A percentile compares a stretch with the other conserved stretches of the same genome.
Evolutionary conservation across 495 filamentous ascomycete genomes (phyloP).

Genomic region (Neurospora intermedia): DNA sequence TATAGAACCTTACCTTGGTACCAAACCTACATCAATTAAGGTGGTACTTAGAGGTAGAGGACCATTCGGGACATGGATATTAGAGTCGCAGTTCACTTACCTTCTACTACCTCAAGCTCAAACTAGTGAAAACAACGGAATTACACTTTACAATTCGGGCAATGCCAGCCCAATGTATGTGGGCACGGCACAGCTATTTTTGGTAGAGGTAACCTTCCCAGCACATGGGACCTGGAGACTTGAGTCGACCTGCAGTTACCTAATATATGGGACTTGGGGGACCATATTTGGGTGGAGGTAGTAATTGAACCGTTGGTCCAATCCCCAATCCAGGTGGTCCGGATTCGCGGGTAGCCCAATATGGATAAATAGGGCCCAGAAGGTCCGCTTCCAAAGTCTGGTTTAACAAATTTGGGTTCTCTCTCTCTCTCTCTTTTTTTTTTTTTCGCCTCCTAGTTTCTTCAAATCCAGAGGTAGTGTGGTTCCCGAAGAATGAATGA

Average conservation of each 20-base stretch:
- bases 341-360: constrained; percentile 20
- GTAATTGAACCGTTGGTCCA: constrained; percentile 3
- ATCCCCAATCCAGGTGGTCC: constrained; percentile 23
- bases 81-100: background rate
- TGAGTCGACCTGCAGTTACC: background rate
- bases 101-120: too few species aligned
- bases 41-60: background rate
- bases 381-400: constrained; percentile 13
- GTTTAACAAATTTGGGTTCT: background rate
- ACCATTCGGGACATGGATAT: background rate
- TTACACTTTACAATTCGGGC: background rate
- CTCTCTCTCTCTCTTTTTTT: background rate
- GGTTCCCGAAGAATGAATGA: background rate
- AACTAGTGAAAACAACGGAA: background rate
- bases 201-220: background rate
- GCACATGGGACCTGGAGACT: too few species aligned
- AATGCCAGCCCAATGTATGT: too few species aligned
- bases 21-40: background rate
- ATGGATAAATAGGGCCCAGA: constrained; percentile 20
- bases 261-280: background rate
- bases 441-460: background rate
- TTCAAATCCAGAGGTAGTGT: too few species aligned
- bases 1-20: background rate
- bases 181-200: background rate
- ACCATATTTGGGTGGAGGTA: background rate